Percentiles rank a stretch among this genome's conserved stretches.
Evolutionary conservation across 2,329 filamentous ascomycete species (phyloP).

Genomic region (Penicillium palitans): DNA sequence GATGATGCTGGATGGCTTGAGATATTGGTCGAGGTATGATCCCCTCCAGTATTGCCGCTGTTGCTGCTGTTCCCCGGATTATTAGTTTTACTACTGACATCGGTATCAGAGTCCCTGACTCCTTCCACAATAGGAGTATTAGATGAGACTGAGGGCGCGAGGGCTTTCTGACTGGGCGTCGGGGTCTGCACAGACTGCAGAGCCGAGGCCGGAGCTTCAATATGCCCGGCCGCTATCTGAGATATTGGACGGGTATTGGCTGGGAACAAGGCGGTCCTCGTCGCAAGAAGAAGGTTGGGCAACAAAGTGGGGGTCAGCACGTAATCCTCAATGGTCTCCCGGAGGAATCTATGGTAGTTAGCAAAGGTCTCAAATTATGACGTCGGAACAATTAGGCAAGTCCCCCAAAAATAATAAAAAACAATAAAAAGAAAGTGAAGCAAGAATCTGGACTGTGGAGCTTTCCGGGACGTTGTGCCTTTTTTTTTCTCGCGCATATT

Average conservation of each 20-base stretch:
- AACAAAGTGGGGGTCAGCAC: constrained; percentile 65
- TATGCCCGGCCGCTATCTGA: constrained; percentile 41
- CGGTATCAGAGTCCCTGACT: constrained; percentile 5
- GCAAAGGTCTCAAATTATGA: constrained; percentile 22
- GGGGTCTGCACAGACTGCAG: constrained; percentile 28
- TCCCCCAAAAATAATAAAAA: constrained; percentile 6
- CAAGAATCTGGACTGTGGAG: constrained; percentile 27
- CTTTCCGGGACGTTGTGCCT: constrained; percentile 18
- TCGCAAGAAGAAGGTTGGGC: constrained; percentile 58
- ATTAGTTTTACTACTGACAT: constrained; percentile 9
- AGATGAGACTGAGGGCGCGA: constrained; percentile 28
- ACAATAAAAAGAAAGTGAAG: constrained; percentile 9
- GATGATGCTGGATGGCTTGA: constrained; percentile 2
- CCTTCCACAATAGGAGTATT: constrained; percentile 19
- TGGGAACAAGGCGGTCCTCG: constrained; percentile 80
- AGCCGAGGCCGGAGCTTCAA: constrained; percentile 22
- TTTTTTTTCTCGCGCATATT: constrained; percentile 13
- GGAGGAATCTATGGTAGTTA: constrained; percentile 44
- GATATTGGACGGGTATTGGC: constrained; percentile 70
- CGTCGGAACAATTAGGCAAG: constrained; percentile 10
- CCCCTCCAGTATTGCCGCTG: constrained; percentile 8
- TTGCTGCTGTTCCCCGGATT: constrained; percentile 11
- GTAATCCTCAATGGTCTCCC: constrained; percentile 56
- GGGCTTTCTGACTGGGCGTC: constrained; percentile 24
- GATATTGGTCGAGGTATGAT: constrained; percentile 15